These are phyloP conservation scores for Colletotrichum chrysophilum DNA, from an alignment of 2,329 filamentous ascomycete genomes.

Conservation along the genomic window DNA sequence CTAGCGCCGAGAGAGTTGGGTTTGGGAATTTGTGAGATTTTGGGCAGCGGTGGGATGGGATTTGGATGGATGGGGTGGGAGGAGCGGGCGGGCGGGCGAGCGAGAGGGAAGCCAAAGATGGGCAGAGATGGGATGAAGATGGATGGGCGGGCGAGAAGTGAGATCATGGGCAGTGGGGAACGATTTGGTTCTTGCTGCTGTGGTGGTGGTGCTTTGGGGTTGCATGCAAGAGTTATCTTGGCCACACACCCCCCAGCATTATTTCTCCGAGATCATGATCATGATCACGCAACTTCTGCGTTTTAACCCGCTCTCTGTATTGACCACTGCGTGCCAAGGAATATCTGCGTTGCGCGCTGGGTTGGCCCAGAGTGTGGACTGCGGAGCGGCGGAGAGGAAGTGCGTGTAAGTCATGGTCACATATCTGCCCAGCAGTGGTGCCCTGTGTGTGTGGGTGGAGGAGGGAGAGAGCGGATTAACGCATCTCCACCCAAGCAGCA, in stretches of 20 bases:
- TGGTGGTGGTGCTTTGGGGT: neutral
- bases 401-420: neutral
- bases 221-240: neutral
- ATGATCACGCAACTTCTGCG: neutral
- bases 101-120: neutral
- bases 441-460: neutral
- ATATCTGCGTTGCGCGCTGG: neutral
- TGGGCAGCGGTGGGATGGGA: neutral
- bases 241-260: neutral
- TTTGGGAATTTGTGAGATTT: slow-evolving; percentile 11
- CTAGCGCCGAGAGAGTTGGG: slow-evolving; percentile 22
- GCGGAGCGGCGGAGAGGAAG: neutral
- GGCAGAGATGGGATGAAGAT: neutral
- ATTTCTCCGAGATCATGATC: neutral
- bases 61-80: neutral
- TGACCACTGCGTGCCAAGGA: neutral
- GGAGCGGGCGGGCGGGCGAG: neutral
- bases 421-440: neutral
- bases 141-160: neutral
- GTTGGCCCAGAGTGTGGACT: neutral
- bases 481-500: neutral
- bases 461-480: neutral
- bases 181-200: neutral
- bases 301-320: neutral
- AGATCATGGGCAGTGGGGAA: neutral